Evolutionary conservation across 1,284 basidiomycete species (phyloP).

Genomic region (Thelephora terrestris): DNA sequence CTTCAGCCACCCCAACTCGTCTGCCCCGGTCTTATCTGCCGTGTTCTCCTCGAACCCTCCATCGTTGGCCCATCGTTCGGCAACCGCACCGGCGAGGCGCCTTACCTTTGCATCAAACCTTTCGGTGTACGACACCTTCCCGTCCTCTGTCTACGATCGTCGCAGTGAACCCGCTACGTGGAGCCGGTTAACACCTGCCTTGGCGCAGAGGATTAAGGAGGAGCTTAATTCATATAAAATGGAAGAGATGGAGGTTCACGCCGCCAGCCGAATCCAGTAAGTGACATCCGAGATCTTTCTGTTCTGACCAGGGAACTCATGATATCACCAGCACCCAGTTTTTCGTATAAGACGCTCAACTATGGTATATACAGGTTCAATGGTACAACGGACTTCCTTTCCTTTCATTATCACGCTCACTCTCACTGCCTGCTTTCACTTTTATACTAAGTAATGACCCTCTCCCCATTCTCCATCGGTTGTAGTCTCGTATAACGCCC

Average conservation of each 20-base stretch:
- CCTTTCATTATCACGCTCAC: no score
- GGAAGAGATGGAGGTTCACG: slow-evolving; percentile 97
- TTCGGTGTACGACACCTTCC: slow-evolving; percentile 94
- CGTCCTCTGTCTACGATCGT: slow-evolving; percentile 84
- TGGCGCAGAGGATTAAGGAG: slow-evolving; percentile 95
- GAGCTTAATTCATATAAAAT: slow-evolving; percentile 95
- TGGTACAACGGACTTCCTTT: no score
- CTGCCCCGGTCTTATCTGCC: slow-evolving; percentile 76
- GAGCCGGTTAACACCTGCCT: slow-evolving; percentile 87
- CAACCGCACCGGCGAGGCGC: slow-evolving; percentile 59
- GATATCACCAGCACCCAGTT: slow-evolving; percentile 40
- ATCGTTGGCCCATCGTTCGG: slow-evolving; percentile 49
- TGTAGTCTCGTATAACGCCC: no score
- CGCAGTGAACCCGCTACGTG: slow-evolving; percentile 94
- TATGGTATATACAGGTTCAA: neutral
- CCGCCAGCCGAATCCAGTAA: slow-evolving; percentile 76
- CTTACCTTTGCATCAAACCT: slow-evolving; percentile 87
- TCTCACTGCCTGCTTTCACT: no score
- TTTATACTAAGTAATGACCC: no score
- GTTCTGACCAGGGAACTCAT: slow-evolving; percentile 4
- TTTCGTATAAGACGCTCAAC: slow-evolving; percentile 33
- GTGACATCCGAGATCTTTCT: slow-evolving; percentile 23
- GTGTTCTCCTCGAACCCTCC: slow-evolving; percentile 33
- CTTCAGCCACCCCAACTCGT: slow-evolving; percentile 77
- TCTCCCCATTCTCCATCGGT: no score